phyloP scores from a whole-genome alignment of 148 eudicot genomes.

The Polygonum maritimum region DNA sequence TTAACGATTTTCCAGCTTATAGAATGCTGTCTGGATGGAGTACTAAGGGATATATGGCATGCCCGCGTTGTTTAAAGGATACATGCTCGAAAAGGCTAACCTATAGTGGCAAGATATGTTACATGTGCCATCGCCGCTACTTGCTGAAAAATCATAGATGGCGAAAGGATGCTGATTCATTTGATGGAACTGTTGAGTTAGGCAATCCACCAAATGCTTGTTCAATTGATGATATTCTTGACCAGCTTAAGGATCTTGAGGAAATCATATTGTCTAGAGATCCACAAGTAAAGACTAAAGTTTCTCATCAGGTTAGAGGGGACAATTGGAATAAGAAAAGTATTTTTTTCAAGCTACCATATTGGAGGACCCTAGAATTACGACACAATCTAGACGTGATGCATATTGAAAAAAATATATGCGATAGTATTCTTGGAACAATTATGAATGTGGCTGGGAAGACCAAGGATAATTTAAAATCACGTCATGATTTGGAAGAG shows the following conservation, averaged over 20 bases:
- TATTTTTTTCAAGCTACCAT: conserved; percentile 12
- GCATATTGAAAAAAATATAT: conserved; percentile 19
- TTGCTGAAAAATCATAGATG: conserved; percentile 10
- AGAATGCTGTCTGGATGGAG: conserved; percentile 24
- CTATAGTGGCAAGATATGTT: conserved; percentile 3
- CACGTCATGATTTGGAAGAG: conserved; percentile 9
- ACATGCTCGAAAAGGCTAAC: not conserved
- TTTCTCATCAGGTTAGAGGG: not conserved
- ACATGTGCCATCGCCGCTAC: conserved; percentile 10
- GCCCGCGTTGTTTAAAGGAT: not conserved
- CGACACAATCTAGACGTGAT: conserved; percentile 17
- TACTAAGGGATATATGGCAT: not conserved
- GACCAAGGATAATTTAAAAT: conserved; percentile 14
- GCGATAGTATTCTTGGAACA: conserved; percentile 11
- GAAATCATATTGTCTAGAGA: conserved; percentile 7
- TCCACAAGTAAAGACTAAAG: not conserved
- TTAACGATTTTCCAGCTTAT: conserved; percentile 26
- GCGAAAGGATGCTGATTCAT: not conserved
- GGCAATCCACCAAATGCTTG: not conserved
- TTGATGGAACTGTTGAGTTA: not conserved
- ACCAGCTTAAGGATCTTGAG: not conserved
- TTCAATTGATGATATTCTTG: not conserved
- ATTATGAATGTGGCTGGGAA: conserved; percentile 1
- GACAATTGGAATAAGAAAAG: conserved; percentile 10
- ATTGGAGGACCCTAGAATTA: conserved; percentile 3